phyloP scores from a whole-genome alignment of 306 rosid species.

The Castanopsis chinensis region DNA sequence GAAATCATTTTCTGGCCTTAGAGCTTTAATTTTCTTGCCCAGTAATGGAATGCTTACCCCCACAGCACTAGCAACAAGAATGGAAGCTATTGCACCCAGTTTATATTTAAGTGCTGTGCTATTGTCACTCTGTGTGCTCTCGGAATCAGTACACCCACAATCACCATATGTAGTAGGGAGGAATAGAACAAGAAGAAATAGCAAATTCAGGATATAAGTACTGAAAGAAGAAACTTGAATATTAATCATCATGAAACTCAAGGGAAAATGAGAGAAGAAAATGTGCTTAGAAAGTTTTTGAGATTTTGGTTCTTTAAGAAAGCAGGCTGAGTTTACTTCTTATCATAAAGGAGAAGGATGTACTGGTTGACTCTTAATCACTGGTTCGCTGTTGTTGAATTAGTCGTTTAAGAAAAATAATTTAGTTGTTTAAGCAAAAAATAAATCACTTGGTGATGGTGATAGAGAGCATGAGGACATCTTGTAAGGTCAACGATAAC shows the following conservation, averaged over 20 bases:
- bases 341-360: background rate
- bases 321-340: background rate
- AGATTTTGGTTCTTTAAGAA: no score
- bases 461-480: background rate
- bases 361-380: background rate
- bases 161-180: conserved; percentile 11
- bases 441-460: background rate
- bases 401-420: no score
- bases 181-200: background rate
- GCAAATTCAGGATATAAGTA: background rate
- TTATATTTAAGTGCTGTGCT: conserved; percentile 22
- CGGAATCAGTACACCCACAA: conserved; percentile 16
- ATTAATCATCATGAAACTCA: no score
- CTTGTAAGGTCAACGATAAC: background rate
- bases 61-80: conserved; percentile 32
- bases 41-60: conserved; percentile 42
- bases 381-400: background rate
- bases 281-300: no score
- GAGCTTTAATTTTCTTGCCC: conserved; percentile 25
- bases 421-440: no score
- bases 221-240: background rate
- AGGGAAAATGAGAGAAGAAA: background rate
- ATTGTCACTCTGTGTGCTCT: background rate
- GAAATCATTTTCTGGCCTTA: conserved; percentile 29
- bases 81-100: conserved; percentile 31